Conservation (phyloP, 208 protist species). For the Naegleria gruberi region DNA sequence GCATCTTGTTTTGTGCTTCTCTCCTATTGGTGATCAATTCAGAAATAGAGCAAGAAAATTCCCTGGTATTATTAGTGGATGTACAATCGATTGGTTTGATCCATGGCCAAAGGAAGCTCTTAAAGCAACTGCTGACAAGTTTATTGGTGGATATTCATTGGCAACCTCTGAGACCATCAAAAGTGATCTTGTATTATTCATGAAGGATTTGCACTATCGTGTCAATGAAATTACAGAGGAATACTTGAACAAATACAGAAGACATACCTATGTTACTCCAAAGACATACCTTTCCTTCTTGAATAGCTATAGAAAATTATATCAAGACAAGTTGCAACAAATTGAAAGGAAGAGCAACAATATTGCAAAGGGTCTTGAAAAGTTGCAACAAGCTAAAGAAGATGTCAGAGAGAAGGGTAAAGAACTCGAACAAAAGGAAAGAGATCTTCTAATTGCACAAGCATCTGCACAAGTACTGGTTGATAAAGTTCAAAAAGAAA, state of each 20-base stretch:
- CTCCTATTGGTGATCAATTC: slow-evolving; percentile 64
- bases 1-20: slow-evolving; percentile 72
- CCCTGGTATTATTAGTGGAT: slow-evolving; percentile 64
- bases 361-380: slow-evolving; percentile 58
- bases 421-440: slow-evolving; percentile 47
- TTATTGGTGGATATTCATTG: slow-evolving; percentile 26
- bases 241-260: slow-evolving; percentile 58
- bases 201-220: slow-evolving; percentile 53
- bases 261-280: slow-evolving; percentile 63
- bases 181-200: slow-evolving; percentile 41
- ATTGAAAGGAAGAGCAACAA: slow-evolving; percentile 42
- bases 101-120: slow-evolving; percentile 65
- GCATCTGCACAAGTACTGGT: slow-evolving; percentile 42
- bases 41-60: slow-evolving; percentile 49
- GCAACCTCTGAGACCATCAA: slow-evolving; percentile 27
- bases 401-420: slow-evolving; percentile 42
- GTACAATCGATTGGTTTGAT: slow-evolving; percentile 75
- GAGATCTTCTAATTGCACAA: slow-evolving; percentile 42
- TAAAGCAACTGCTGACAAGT: slow-evolving; percentile 41
- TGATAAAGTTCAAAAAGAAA: slow-evolving; percentile 45
- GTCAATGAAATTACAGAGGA: slow-evolving; percentile 44
- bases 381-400: slow-evolving; percentile 46
- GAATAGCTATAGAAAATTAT: slow-evolving; percentile 51
- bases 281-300: slow-evolving; percentile 77
- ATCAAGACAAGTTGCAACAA: slow-evolving; percentile 49